These are phyloP conservation scores for Botrytis medusae DNA, from an alignment of 2,329 filamentous ascomycete genomes.

Conservation along the genomic window DNA sequence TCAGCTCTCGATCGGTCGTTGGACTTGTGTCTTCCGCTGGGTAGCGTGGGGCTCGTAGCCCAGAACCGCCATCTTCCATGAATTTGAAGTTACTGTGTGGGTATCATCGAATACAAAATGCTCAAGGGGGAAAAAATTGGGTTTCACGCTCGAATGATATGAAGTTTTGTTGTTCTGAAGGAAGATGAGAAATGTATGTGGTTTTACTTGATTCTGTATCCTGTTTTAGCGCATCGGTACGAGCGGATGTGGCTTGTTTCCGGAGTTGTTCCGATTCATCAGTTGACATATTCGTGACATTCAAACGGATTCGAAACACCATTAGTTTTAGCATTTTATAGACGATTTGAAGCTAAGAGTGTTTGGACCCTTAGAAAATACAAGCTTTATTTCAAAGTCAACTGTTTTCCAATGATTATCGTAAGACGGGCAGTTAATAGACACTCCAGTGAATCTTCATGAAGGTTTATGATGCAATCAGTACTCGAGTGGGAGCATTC, in stretches of 20 bases:
- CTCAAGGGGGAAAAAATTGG: no score
- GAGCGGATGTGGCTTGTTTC: slow-evolving; percentile 6
- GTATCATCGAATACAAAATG: background rate
- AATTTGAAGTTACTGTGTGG: background rate
- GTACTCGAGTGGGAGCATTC: background rate
- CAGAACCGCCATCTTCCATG: slow-evolving; percentile 31
- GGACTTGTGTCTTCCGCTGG: slow-evolving; percentile 79
- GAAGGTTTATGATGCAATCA: background rate
- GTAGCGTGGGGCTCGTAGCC: slow-evolving; percentile 53
- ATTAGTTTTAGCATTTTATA: background rate
- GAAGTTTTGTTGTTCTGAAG: background rate
- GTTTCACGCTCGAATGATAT: background rate
- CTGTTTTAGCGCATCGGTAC: slow-evolving; percentile 6
- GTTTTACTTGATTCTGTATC: background rate
- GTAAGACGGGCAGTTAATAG: background rate
- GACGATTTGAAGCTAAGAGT: background rate
- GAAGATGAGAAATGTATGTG: background rate
- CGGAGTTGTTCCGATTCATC: slow-evolving; percentile 7
- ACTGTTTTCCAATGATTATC: background rate
- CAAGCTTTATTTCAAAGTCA: no score
- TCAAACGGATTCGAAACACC: background rate
- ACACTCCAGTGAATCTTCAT: background rate
- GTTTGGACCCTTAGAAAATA: background rate
- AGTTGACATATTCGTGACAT: background rate
- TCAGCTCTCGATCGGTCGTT: slow-evolving; percentile 81